Conservation (phyloP, 129 eudicot genomes). For the Flaveria sonorensis region DNA sequence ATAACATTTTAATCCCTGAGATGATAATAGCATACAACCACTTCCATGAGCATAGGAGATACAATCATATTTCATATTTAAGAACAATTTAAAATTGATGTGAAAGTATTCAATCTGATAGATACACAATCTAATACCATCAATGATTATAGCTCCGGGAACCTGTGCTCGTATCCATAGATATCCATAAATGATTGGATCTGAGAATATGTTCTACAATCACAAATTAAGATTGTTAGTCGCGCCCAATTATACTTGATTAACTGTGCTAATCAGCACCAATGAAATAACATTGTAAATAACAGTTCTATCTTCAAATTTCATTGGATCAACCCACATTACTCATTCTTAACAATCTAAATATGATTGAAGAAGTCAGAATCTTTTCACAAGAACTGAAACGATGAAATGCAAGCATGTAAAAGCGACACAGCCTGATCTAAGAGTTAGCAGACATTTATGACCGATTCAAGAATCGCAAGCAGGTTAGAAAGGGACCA, state of each 20-base stretch:
- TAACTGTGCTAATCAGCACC: neutral
- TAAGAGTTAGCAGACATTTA: neutral
- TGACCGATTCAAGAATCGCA: neutral
- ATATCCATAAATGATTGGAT: constrained; percentile 65
- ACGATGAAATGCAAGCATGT: neutral
- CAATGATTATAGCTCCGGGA: constrained; percentile 82
- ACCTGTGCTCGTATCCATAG: constrained; percentile 59
- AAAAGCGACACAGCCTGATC: neutral
- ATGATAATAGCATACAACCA: constrained; percentile 1
- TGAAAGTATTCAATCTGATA: neutral
- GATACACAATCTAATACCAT: constrained; percentile 47
- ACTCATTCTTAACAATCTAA: neutral
- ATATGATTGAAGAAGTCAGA: neutral
- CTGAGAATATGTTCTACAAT: constrained; percentile 57
- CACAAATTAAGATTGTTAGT: constrained; percentile 29
- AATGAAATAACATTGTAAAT: neutral
- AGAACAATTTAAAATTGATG: neutral
- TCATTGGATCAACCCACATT: neutral
- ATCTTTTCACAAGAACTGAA: neutral
- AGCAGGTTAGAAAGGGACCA: neutral
- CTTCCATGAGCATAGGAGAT: neutral
- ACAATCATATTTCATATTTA: neutral
- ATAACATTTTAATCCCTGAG: neutral
- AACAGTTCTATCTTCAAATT: neutral
- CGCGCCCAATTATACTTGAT: neutral